A percentile compares a stretch with the other conserved stretches of the same genome.
Conservation (phyloP, 495 filamentous ascomycete genomes). For the Xylaria cubensis region DNA sequence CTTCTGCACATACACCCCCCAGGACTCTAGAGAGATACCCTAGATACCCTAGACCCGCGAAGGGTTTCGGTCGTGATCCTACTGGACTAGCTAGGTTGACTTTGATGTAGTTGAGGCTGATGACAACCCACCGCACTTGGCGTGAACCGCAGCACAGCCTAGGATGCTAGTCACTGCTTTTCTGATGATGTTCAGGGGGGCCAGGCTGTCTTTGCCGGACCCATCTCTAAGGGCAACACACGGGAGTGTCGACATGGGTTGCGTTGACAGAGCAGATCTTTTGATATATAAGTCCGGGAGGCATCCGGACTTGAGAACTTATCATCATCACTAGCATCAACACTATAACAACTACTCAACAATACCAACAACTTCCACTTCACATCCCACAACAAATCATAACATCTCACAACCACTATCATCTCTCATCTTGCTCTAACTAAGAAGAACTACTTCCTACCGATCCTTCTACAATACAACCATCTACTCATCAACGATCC, state of each 20-base stretch:
- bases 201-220: constrained; percentile 28
- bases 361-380: constrained; percentile 4
- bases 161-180: constrained; percentile 26
- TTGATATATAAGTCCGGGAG: constrained; percentile 27
- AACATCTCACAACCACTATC: background rate
- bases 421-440: constrained; percentile 9
- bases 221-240: constrained; percentile 15
- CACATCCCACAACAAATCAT: constrained; percentile 5
- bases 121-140: constrained; percentile 24
- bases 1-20: constrained; percentile 20
- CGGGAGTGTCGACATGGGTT: constrained; percentile 18
- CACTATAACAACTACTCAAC: background rate
- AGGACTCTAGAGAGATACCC: background rate
- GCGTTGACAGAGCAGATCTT: constrained; percentile 20
- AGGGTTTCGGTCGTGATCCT: constrained; percentile 20
- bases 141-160: constrained; percentile 28
- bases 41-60: background rate
- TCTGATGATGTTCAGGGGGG: constrained; percentile 6
- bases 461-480: constrained; percentile 8
- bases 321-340: constrained; percentile 17
- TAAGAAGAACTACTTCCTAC: constrained; percentile 8
- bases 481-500: background rate
- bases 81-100: constrained; percentile 16
- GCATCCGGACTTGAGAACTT: constrained; percentile 13
- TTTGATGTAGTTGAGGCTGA: constrained; percentile 26